Base-by-base conservation (phyloP, 768 basidiomycete genomes). In the Kwoniella heveanensis region DNA sequence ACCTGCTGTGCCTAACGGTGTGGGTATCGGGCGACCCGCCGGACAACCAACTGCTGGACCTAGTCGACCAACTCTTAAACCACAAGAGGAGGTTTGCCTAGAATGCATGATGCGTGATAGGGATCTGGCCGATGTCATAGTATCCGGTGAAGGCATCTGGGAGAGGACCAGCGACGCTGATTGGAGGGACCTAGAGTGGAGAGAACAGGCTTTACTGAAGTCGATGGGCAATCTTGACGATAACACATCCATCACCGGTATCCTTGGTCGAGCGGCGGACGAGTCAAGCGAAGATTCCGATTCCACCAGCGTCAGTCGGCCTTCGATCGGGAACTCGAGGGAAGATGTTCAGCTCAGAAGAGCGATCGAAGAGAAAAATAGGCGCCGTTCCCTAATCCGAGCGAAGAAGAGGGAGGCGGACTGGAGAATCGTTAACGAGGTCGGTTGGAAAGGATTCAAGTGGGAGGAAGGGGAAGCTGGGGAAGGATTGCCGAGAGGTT, bases 21-120 rank as follows among this genome's bases (percentile, higher is more conserved):
- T 65, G 5, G 67, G 60, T 39, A n/a, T 54, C 12, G 69, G 57
- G 57, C 52, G 66, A 48, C 67, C 61, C 9, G 29, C 46, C 2
- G 49, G 37, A 19, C 55, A 48, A 19, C 62, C 39, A 27, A n/a
- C 27, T 27, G 32, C 49, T 27, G 47, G 26, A n/a, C 60, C 64
- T 12, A 55, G 56, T 46, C 36, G 26, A 19, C 60, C 64, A 8
- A 55, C 52, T 46, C 32, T 22, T 12, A 68, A 71, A 6, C 79
- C 75, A 39, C 71, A 75, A 25, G 80, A 80, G 55, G 95, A 98
- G 78, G 82, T 97, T 29, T 99, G 95, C 71, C 83, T 96, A 36
- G 96, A 98, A 80, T 99, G 96, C 76, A 89, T 96, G 62, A 98
- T 98, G 94, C 88, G 96, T 30, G 96, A 99, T 80, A 87, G 95